Base-by-base conservation (phyloP, 768 basidiomycete species). In the Cytidiella melzeri region DNA sequence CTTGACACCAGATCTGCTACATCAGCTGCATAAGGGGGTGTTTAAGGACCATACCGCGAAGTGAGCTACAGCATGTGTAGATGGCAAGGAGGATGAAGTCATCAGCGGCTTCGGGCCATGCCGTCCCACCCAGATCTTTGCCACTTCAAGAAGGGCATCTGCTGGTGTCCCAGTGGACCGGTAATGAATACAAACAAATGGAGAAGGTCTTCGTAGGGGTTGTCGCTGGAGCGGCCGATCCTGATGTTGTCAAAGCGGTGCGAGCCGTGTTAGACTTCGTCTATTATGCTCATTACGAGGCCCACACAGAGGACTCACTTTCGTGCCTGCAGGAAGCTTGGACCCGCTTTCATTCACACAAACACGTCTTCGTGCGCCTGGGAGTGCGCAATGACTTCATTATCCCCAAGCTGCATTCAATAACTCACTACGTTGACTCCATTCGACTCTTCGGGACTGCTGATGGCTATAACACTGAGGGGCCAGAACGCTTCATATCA, bases 401-500 rank as follows among this genome's bases (percentile, higher is more conserved):
- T 30, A 61, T 68, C 20, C 61, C 66, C 0, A 68, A 68, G 47
- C 25, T 56, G 11, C 59, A 62, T 43, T 54, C 56, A 4, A 25
- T 50, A 1, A 25, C 28, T n/a, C 64, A 63, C 42, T 64, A 63
- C 45, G 39, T 49, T 21, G 3, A 20, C 0, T 48, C 54, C 2
- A 66, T 66, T 30, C 41, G 48, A 1, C 24, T 13, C 0, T 23
- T 53, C 3, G 64, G 64, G 4, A 54, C 52, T n/a, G 51, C 52
- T 0, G 63, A 64, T 42, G 51, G 52, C n/a, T n/a, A n/a, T n/a
- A n/a, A n/a, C n/a, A n/a, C n/a, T n/a, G n/a, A n/a, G n/a, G n/a
- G n/a, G n/a, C 3, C 57, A 46, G 48, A 63, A 51, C 47, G 65
- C 64, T 75, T 0, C 75, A 75, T 45, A 74, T 74, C 39, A 64